Percentiles rank a stretch among this genome's conserved stretches.
phyloP scores from a whole-genome alignment of 2,329 filamentous ascomycete species.

The Penicillium freii region DNA sequence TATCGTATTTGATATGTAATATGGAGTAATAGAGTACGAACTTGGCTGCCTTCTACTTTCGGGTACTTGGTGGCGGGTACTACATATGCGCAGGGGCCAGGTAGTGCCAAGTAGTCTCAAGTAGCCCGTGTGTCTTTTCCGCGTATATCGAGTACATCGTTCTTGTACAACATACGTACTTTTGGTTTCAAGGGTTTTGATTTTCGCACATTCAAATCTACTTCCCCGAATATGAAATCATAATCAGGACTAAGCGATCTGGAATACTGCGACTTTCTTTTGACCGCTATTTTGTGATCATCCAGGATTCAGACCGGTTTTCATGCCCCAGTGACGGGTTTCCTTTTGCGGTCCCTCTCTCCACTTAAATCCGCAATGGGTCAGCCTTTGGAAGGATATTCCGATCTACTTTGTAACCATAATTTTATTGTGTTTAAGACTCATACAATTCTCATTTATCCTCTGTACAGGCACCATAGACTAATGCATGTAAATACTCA shows the following conservation, averaged over 20 bases:
- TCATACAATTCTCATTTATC: not conserved
- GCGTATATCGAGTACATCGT: not conserved
- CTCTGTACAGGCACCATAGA: not conserved
- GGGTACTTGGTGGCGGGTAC: not conserved
- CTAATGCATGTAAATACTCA: not conserved
- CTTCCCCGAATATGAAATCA: not conserved
- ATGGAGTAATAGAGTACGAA: not conserved
- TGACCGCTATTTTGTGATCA: constrained; percentile 1
- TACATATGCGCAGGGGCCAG: not conserved
- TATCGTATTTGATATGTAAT: not conserved
- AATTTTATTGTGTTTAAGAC: not conserved
- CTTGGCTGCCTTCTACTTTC: not conserved
- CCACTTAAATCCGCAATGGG: not conserved
- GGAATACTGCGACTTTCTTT: not conserved
- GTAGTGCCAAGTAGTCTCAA: not conserved
- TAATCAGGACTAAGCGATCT: not conserved
- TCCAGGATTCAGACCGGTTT: not conserved
- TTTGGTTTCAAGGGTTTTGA: not conserved
- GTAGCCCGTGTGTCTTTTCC: not conserved
- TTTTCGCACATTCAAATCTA: not conserved
- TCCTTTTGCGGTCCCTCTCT: not conserved
- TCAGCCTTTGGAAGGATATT: not conserved
- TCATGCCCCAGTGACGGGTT: not conserved
- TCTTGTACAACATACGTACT: not conserved
- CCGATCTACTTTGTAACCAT: not conserved